Evolutionary conservation across 2,329 filamentous ascomycete genomes (phyloP), one percentile per base, ranked within the genome.

Genomic region (Diaporthe helianthi): DNA sequence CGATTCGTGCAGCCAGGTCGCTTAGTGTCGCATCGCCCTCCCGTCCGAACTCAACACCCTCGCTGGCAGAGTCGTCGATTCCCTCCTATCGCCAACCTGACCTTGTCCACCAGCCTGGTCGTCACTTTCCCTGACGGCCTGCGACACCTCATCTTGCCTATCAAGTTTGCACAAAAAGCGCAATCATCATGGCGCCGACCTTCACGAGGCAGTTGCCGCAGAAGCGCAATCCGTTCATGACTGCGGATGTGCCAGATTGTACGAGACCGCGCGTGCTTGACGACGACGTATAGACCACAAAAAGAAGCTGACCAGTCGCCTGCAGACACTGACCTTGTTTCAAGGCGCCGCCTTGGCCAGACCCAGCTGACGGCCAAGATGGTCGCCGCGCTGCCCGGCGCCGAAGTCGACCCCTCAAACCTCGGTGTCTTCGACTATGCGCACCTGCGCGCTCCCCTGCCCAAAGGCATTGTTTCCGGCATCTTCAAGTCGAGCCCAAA

Each of bases 371-470:
- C 91, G 12, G 90, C 94, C 65, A 96, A 94, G 83, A 90, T 93
- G 76, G 89, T 90, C 41, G 89, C 92, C 74, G 83, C 90, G n/a
- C 89, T 88, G 70, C 88, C 88, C 12, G 86, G 87, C 47, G 91
- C 90, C 79, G 90, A 93, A 72, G 88, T 90, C 68, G 93, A 93
- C 78, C 85, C 89, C 55, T 86, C 91, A 73, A 90, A 91, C 74
- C 84, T 96, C 71, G 93, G 93, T 64, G 89, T 91, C 55, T 97
- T 99, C 79, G 96, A 98, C 81, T 99, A 99, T 80, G 95, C 94
- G 73, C 96, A 99, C 79, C 86, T 99, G 61, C 92, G 95, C 77
- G 95, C 94, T 71, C 95, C 96, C 17, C 83, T 99, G 55, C 96
- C 96, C 61, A 96, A 94, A 80, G 94, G 96, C 73, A 90, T 98